Base-by-base conservation (phyloP, 2,329 filamentous ascomycete species). In the Metarhizium sp. region DNA sequence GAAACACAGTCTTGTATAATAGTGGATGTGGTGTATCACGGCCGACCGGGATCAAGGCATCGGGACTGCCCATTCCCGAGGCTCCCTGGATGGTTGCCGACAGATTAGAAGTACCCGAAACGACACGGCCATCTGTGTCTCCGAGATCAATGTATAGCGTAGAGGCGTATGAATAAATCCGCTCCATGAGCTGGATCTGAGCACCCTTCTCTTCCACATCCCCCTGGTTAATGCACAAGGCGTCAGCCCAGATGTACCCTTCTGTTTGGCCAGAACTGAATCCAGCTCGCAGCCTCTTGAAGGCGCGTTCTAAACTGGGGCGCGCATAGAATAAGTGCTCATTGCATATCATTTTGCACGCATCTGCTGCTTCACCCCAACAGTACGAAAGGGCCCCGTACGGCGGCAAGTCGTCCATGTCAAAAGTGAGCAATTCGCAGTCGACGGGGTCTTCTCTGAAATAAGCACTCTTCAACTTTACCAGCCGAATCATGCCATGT, bases 151-250 rank as follows among this genome's bases (percentile, higher is more conserved):
- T 42, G 29, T 52, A 50, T 2, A 53, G 51, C 7, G 51, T 53
- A 38, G 32, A n/a, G 6, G 54, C 54, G 38, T 36, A 49, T 8
- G 54, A 53, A 29, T 58, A 57, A 13, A 57, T 49, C 7, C 52
- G 40, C n/a, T 46, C 50, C 52, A 57, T 58, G 2, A 57, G 32
- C 30, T 50, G 50, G 6, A 58, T 49, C 18, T 58, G 38, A 2
- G 48, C 51, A 10, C 29, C 38, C 16, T 55, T 54, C 38, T 58
- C 57, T 14, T 20, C 25, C 11, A 50, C 18, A 20, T 57, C 50
- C 10, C 38, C 52, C 38, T 57, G 55, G 29, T 55, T 51, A 29
- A 57, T 58, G 55, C 55, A 57, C 10, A 57, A 43, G n/a, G 57
- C 52, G 42, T 57, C 57, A 16, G 54, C 42, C 55, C 55, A 55